Evolutionary conservation across 2,329 filamentous ascomycete genomes (phyloP).

Genomic region (Diplodia intermedia): DNA sequence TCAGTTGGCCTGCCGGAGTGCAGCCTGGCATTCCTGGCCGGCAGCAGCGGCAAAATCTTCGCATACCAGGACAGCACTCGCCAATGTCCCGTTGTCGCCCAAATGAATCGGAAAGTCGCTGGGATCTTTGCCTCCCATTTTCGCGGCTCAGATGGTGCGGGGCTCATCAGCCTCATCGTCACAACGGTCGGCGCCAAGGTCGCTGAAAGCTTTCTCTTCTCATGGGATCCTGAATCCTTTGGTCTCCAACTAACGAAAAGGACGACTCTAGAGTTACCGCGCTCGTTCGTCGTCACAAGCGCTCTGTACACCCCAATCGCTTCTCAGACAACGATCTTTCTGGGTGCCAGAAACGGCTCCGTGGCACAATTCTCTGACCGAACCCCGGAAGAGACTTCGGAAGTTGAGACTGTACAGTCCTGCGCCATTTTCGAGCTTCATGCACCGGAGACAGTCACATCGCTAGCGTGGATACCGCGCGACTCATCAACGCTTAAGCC

Average conservation of each 20-base stretch:
- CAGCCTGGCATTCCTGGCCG: constrained; percentile 55
- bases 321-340: constrained; percentile 7
- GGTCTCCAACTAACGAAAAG: neutral
- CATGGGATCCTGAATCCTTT: neutral
- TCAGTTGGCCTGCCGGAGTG: constrained; percentile 48
- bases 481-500: constrained; percentile 31
- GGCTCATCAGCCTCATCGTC: constrained; percentile 44
- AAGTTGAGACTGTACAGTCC: neutral
- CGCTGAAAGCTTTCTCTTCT: constrained; percentile 40
- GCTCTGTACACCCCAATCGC: constrained; percentile 5
- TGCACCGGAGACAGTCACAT: constrained; percentile 70
- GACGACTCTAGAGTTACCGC: constrained; percentile 40
- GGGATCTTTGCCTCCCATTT: constrained; percentile 45
- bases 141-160: neutral
- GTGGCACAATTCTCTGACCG: constrained; percentile 19
- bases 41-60: constrained; percentile 54
- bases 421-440: constrained; percentile 48
- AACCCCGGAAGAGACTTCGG: neutral
- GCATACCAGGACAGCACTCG: constrained; percentile 41
- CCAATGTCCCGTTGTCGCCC: constrained; percentile 40
- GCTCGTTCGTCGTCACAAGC: constrained; percentile 61
- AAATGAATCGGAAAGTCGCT: constrained; percentile 49
- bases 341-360: constrained; percentile 21
- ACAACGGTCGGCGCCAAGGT: constrained; percentile 47
- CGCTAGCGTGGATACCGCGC: constrained; percentile 54